Conservation (phyloP, 164 flowering plant genomes). For the Stephania yunnanensis region DNA sequence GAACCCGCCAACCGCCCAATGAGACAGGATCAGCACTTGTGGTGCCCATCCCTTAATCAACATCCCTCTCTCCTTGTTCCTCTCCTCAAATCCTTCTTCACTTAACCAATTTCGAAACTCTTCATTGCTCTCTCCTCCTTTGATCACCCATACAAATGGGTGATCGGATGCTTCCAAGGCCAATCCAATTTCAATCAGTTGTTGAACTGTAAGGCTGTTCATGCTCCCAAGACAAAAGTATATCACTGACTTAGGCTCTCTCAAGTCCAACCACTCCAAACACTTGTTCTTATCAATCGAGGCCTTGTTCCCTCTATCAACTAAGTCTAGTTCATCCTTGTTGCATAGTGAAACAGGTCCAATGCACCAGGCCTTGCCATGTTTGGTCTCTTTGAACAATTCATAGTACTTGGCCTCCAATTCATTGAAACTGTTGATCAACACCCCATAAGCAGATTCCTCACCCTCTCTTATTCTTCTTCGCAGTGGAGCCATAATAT, state of each 20-base stretch:
- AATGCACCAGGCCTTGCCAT: slow-evolving; percentile 36
- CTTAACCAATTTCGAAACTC: slow-evolving; percentile 27
- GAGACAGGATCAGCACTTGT: slow-evolving; percentile 34
- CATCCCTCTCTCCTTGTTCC: slow-evolving; percentile 27
- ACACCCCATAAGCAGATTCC: too few species aligned
- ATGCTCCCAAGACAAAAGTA: slow-evolving; percentile 40
- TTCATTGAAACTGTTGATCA: too few species aligned
- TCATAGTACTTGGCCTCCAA: slow-evolving; percentile 16
- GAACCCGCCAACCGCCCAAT: slow-evolving; percentile 40
- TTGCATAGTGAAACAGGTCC: slow-evolving; percentile 37
- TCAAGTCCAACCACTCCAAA: slow-evolving; percentile 35
- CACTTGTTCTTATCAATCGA: slow-evolving; percentile 17
- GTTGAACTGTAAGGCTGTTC: slow-evolving; percentile 11
- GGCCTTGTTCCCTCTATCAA: slow-evolving; percentile 30
- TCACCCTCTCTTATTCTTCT: slow-evolving; percentile 13
- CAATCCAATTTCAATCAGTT: slow-evolving; percentile 30
- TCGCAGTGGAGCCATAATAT: neutral
- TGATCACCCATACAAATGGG: slow-evolving; percentile 39
- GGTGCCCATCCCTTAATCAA: slow-evolving; percentile 49
- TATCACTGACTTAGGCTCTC: slow-evolving; percentile 23
- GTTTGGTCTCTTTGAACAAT: slow-evolving; percentile 14
- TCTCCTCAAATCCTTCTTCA: slow-evolving; percentile 29
- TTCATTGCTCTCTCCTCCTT: slow-evolving; percentile 5
- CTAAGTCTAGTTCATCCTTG: slow-evolving; percentile 18
- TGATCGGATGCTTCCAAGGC: slow-evolving; percentile 32